Evolutionary conservation across 495 filamentous ascomycete species (phyloP).

Genomic region (Lineolata rhizophorae): DNA sequence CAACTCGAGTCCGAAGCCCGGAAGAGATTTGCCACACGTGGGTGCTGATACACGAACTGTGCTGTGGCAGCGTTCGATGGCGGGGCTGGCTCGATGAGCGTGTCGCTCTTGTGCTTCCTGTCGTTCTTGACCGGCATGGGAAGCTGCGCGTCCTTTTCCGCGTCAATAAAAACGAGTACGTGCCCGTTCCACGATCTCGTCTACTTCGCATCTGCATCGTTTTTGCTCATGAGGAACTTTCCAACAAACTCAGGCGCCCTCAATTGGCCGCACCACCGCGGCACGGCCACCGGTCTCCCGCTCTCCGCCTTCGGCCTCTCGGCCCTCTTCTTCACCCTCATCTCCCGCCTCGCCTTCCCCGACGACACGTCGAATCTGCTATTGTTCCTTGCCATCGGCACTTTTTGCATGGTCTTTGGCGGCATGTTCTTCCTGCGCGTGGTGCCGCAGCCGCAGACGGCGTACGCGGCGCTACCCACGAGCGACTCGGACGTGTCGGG

Average conservation of each 20-base stretch:
- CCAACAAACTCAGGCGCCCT: conserved; percentile 44
- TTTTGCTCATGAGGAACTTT: conserved; percentile 16
- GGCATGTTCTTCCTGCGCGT: conserved; percentile 69
- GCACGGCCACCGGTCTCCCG: conserved; percentile 85
- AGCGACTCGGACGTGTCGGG: conserved; percentile 15
- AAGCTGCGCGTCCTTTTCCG: conserved; percentile 69
- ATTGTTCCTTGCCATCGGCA: conserved; percentile 59
- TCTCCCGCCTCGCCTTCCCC: conserved; percentile 60
- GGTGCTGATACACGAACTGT: conserved; percentile 5
- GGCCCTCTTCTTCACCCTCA: conserved; percentile 80
- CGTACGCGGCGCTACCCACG: conserved; percentile 43
- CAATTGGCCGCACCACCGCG: conserved; percentile 81
- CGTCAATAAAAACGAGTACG: conserved; percentile 49
- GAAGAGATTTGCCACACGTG: too few relatives aligned
- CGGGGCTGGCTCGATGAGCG: conserved; percentile 33
- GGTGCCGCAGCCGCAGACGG: conserved; percentile 30
- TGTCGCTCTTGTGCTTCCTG: conserved; percentile 57
- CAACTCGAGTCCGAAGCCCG: too few relatives aligned
- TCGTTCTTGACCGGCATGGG: conserved; percentile 70
- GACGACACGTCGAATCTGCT: conserved; percentile 65
- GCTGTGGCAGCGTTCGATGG: conserved; percentile 33
- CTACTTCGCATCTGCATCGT: not conserved
- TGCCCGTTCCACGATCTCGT: not conserved
- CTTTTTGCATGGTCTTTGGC: conserved; percentile 45
- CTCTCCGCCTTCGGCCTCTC: conserved; percentile 84